Base-by-base conservation (phyloP, 495 filamentous ascomycete genomes). In the Endocarpon pusillum region DNA sequence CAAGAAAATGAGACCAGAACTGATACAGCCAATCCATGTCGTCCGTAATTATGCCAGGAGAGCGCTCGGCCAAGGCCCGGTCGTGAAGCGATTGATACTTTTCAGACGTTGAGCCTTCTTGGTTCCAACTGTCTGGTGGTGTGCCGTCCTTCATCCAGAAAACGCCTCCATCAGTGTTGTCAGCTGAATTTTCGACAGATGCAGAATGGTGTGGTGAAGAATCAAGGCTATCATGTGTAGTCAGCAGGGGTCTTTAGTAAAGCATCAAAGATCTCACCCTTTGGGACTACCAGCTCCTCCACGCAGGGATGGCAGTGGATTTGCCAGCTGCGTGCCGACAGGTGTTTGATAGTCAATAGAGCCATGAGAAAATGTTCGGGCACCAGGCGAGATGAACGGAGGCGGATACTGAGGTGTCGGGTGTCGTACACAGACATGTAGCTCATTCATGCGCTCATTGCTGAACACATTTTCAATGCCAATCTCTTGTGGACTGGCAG, bases 1-100 rank as follows among this genome's bases (percentile, higher is more conserved):
- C 61, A 25, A 89, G 66, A 49, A 79, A 79, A 46, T 76, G 67
- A n/a, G 73, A 73, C 81, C 81, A 86, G 56, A 78, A 80, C 36
- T 74, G 61, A 53, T 83, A 85, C 10, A 82, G 64, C 36, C 71
- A 62, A 37, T 69, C 63, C 62, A 80, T 78, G 47, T 78, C 28
- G 12, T 31, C 28, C 5, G 28, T 15, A 31, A 17, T 4, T 6
- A 15, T 5, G 5, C 19, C 28, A n/a, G n/a, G n/a, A n/a, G n/a
- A n/a, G n/a, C n/a, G n/a, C n/a, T n/a, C n/a, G n/a, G n/a, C n/a
- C n/a, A n/a, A n/a, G n/a, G n/a, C n/a, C n/a, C n/a, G n/a, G n/a
- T n/a, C n/a, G n/a, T n/a, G n/a, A n/a, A n/a, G n/a, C n/a, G n/a
- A n/a, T n/a, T n/a, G n/a, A n/a, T n/a, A n/a, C n/a, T n/a, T n/a